Evolutionary conservation across 331 rosid genomes (phyloP).

Genomic region (Quercus tomentella): DNA sequence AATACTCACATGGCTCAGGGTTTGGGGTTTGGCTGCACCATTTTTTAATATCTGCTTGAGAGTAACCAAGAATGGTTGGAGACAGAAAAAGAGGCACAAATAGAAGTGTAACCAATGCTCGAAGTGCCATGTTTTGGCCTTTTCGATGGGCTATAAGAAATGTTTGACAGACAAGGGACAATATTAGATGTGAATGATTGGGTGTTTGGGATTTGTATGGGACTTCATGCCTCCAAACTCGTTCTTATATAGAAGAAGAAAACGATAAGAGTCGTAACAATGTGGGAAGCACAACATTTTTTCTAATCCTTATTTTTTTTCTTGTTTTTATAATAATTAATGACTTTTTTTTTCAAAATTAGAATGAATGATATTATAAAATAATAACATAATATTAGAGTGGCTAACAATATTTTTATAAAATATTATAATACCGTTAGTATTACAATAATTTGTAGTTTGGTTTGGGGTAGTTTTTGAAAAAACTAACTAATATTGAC

Average conservation of each 20-base stretch:
- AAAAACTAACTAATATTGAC: neutral
- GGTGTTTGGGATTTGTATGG: neutral
- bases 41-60: conserved; percentile 37
- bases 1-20: conserved; percentile 65
- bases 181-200: neutral
- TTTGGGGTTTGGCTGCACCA: conserved; percentile 83
- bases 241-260: neutral
- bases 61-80: conserved; percentile 15
- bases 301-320: neutral
- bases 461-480: neutral
- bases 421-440: neutral
- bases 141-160: neutral
- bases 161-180: neutral
- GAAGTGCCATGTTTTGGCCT: conserved; percentile 6
- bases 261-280: neutral
- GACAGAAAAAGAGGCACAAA: conserved; percentile 20
- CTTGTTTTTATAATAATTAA: neutral
- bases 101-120: conserved; percentile 12
- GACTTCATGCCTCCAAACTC: neutral
- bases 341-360: neutral
- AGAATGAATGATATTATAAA: neutral
- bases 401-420: neutral
- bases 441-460: neutral
- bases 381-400: neutral
- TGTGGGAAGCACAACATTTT: neutral